A percentile compares a stretch with the other conserved stretches of the same genome.
Evolutionary conservation across 257 asterid genomes (phyloP).

Genomic region (Solanum chilense): DNA sequence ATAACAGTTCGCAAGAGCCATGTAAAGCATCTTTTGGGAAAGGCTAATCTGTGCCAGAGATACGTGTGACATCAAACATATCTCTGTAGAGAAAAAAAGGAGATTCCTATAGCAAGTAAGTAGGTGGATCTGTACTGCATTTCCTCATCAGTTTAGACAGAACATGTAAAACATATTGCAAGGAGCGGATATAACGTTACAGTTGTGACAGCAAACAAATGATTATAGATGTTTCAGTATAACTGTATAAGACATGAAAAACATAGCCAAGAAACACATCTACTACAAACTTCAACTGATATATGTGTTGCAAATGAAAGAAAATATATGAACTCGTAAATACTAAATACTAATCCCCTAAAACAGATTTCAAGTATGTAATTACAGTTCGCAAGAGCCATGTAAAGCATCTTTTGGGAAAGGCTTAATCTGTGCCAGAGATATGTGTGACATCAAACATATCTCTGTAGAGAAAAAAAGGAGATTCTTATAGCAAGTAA

Average conservation of each 20-base stretch:
- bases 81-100: not conserved
- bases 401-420: not conserved
- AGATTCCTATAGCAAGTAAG: not conserved
- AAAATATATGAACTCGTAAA: not conserved
- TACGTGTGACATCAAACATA: not conserved
- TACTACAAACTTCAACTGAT: not conserved
- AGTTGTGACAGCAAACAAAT: not conserved
- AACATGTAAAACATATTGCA: not conserved
- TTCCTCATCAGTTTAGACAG: not conserved
- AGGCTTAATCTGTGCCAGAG: not conserved
- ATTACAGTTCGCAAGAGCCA: not conserved
- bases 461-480: not conserved
- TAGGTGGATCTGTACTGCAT: not conserved
- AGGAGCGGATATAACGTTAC: not conserved
- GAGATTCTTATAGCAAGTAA: not conserved
- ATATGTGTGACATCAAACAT: not conserved
- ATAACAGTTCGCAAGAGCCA: not conserved
- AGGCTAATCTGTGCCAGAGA: not conserved
- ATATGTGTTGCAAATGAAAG: not conserved
- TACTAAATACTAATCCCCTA: not conserved
- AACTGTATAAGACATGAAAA: not conserved
- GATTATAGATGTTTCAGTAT: not conserved
- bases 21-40: not conserved
- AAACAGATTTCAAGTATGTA: not conserved
- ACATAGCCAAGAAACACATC: not conserved